These are phyloP conservation scores for Bonia amplexicaulis DNA, from an alignment of 176 grass and related monocot genomes.

Conservation along the genomic window DNA sequence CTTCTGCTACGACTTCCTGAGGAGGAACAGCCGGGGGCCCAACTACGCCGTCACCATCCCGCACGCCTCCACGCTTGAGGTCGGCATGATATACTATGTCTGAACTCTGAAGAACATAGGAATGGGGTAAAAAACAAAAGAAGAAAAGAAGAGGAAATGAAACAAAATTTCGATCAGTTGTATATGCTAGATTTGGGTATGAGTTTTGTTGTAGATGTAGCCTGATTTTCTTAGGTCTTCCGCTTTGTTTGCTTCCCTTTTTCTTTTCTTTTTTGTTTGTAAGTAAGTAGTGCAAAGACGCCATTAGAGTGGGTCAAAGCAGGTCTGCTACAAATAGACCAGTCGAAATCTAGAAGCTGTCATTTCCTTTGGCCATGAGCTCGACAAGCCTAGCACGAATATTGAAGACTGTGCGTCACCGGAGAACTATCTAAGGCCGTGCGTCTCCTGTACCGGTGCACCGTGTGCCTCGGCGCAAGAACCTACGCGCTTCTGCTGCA, in stretches of 20 bases:
- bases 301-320: background rate
- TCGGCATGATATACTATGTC: conserved; percentile 90
- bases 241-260: background rate
- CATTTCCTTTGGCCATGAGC: conserved; percentile 12
- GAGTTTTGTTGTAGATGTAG: conserved; percentile 42
- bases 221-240: conserved; percentile 3
- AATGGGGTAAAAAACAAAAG: background rate
- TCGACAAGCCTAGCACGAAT: conserved; percentile 5
- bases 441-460: conserved; percentile 28
- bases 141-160: background rate
- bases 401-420: conserved; percentile 37
- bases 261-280: background rate
- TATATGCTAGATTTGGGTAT: background rate
- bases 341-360: background rate
- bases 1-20: conserved; percentile 78
- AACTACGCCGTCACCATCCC: conserved; percentile 74
- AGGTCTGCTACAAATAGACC: background rate
- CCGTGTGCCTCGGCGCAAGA: background rate
- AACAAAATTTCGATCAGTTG: conserved; percentile 8
- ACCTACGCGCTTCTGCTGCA: conserved; percentile 47
- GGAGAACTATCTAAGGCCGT: conserved; percentile 37
- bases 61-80: conserved; percentile 84
- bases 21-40: conserved; percentile 77
- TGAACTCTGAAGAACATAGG: conserved; percentile 17
- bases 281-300: background rate